A percentile compares a stretch with the other conserved stretches of the same genome.
phyloP scores from a whole-genome alignment of 257 asterid species.

The Nemophila menziesii region DNA sequence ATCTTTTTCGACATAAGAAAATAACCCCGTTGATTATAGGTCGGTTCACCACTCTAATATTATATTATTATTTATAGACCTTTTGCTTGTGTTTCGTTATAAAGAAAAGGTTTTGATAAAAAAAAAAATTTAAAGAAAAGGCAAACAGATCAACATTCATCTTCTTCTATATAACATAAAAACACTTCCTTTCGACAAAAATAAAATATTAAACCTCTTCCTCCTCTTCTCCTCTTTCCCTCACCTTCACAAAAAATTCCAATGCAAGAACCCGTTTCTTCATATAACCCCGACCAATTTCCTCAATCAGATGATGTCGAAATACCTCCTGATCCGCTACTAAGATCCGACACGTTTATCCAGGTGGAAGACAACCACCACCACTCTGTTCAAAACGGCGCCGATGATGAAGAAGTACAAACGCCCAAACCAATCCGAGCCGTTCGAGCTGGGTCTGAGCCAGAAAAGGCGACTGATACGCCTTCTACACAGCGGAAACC shows the following conservation, averaged over 20 bases:
- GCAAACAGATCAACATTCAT: too few relatives aligned
- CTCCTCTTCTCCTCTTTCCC: background rate
- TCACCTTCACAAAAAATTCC: background rate
- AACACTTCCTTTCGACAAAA: too few relatives aligned
- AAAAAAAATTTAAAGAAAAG: too few relatives aligned
- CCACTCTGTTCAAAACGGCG: background rate
- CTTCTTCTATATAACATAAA: too few relatives aligned
- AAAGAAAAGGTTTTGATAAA: too few relatives aligned
- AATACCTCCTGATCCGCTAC: constrained; percentile 19
- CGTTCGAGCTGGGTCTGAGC: background rate
- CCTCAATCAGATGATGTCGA: background rate
- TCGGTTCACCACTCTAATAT: too few relatives aligned
- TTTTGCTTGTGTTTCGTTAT: too few relatives aligned
- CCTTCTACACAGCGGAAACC: constrained; percentile 10
- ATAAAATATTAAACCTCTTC: too few relatives aligned
- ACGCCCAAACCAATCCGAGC: background rate
- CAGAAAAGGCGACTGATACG: constrained; percentile 5
- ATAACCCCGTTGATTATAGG: too few relatives aligned
- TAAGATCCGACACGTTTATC: constrained; percentile 21
- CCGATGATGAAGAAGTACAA: background rate
- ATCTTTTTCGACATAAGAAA: too few relatives aligned
- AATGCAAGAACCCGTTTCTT: constrained; percentile 9
- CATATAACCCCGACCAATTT: background rate
- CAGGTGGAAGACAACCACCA: constrained; percentile 4
- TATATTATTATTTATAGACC: too few relatives aligned